Percentiles rank a stretch among this genome's conserved stretches.
phyloP scores from a whole-genome alignment of 306 rosid genomes.

The Prunus dulcis region DNA sequence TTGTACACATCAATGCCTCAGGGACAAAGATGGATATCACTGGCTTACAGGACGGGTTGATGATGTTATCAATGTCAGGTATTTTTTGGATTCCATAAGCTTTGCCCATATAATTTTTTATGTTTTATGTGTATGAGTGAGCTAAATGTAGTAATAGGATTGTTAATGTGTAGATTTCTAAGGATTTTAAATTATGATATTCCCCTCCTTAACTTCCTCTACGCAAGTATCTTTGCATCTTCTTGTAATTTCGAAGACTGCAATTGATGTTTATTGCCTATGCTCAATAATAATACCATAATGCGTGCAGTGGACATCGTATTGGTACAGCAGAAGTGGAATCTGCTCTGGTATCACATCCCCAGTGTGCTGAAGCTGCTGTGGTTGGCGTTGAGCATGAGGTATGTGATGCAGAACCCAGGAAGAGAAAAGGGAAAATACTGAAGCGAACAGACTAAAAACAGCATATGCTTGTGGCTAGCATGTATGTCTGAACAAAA shows the following conservation, averaged over 20 bases:
- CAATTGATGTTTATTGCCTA: not conserved
- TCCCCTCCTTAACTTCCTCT: not conserved
- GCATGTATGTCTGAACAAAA: constrained; percentile 22
- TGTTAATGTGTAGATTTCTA: not conserved
- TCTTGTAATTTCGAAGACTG: not conserved
- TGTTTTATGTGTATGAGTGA: not conserved
- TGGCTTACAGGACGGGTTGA: constrained; percentile 99
- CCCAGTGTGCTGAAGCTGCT: constrained; percentile 95
- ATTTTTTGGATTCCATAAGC: constrained; percentile 17
- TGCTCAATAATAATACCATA: not conserved
- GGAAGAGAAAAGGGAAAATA: too few relatives aligned
- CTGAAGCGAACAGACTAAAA: not conserved
- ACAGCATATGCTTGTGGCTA: constrained; percentile 11
- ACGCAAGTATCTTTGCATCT: not conserved
- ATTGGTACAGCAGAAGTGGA: constrained; percentile 99
- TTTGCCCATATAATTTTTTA: not conserved
- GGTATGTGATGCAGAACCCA: constrained; percentile 40
- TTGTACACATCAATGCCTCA: constrained; percentile 35
- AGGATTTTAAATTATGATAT: not conserved
- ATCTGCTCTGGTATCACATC: constrained; percentile 93
- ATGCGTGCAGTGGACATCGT: constrained; percentile 88
- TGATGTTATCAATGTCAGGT: constrained; percentile 98
- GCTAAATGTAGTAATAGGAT: not conserved
- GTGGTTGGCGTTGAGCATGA: constrained; percentile 97
- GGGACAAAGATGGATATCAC: constrained; percentile 96